phyloP scores from a whole-genome alignment of 768 basidiomycete species.

The Calocera viscosa region DNA sequence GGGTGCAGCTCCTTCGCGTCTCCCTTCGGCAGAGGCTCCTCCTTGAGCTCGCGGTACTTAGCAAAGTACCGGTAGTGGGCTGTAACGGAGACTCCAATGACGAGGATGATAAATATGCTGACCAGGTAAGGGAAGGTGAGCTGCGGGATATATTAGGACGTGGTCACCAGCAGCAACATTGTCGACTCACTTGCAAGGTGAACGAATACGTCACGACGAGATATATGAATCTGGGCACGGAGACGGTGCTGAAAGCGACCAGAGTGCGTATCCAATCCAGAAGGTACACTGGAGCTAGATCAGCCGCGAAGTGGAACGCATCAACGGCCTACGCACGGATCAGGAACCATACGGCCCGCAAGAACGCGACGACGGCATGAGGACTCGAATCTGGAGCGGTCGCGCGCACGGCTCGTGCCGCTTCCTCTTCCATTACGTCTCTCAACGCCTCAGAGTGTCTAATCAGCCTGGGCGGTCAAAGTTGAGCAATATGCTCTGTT shows the following conservation, averaged over 20 bases:
- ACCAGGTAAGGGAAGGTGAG: constrained; percentile 88
- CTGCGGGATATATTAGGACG: constrained; percentile 27
- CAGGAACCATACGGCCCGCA: background rate
- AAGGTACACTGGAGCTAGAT: constrained; percentile 51
- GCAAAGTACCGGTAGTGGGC: constrained; percentile 45
- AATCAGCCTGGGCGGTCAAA: background rate
- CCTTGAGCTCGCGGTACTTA: constrained; percentile 47
- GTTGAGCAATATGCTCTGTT: background rate
- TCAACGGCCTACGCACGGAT: background rate
- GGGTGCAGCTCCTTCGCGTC: constrained; percentile 83
- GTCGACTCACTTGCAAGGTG: constrained; percentile 59
- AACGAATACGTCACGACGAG: constrained; percentile 72
- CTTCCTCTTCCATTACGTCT: background rate
- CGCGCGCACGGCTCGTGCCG: background rate
- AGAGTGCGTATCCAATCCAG: constrained; percentile 64
- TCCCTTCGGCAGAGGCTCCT: constrained; percentile 67
- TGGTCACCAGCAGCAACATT: background rate
- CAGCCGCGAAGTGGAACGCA: background rate
- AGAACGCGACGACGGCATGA: background rate
- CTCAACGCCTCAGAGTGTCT: background rate
- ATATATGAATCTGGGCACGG: constrained; percentile 67
- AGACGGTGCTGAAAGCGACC: constrained; percentile 70
- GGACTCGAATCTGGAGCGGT: background rate
- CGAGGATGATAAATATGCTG: constrained; percentile 54
- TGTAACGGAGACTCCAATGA: constrained; percentile 65